Conservation (phyloP, 768 basidiomycete species). For the Omphalotus guepiniiformis region DNA sequence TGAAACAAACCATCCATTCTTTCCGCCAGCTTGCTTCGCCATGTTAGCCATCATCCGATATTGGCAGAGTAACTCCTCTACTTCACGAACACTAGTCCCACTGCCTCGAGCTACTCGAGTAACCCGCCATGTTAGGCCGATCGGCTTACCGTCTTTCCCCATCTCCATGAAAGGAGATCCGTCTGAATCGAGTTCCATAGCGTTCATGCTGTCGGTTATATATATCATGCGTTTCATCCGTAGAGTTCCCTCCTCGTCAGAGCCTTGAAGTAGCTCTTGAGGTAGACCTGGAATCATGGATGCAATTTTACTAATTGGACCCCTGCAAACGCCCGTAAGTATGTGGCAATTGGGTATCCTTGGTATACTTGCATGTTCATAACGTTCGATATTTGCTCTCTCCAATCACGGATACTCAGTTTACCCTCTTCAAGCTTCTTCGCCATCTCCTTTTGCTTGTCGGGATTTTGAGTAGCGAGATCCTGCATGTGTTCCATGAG, state of each 20-base stretch:
- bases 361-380: constrained; percentile 82
- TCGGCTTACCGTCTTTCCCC: constrained; percentile 79
- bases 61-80: constrained; percentile 96
- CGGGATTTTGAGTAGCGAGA: constrained; percentile 87
- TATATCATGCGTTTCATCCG: constrained; percentile 98
- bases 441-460: constrained; percentile 96
- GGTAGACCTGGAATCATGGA: constrained; percentile 98
- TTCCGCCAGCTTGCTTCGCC: constrained; percentile 97
- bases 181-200: constrained; percentile 90
- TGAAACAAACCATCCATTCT: constrained; percentile 79
- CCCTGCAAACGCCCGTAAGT: constrained; percentile 48
- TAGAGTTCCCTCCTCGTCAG: constrained; percentile 86
- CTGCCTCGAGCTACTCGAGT: constrained; percentile 88
- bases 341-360: constrained; percentile 8
- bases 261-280: constrained; percentile 85
- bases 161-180: constrained; percentile 86
- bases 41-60: constrained; percentile 99
- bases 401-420: constrained; percentile 94
- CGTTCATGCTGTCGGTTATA: constrained; percentile 98
- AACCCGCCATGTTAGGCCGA: constrained; percentile 87
- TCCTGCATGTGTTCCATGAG: constrained; percentile 99
- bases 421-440: constrained; percentile 98
- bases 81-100: constrained; percentile 92
- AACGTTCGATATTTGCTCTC: constrained; percentile 94
- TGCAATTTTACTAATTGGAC: constrained; percentile 97